A percentile compares a stretch with the other conserved stretches of the same genome.
These are phyloP conservation scores for Vitis hybrid DNA, from an alignment of 177 flowering plant species.

Conservation along the genomic window DNA sequence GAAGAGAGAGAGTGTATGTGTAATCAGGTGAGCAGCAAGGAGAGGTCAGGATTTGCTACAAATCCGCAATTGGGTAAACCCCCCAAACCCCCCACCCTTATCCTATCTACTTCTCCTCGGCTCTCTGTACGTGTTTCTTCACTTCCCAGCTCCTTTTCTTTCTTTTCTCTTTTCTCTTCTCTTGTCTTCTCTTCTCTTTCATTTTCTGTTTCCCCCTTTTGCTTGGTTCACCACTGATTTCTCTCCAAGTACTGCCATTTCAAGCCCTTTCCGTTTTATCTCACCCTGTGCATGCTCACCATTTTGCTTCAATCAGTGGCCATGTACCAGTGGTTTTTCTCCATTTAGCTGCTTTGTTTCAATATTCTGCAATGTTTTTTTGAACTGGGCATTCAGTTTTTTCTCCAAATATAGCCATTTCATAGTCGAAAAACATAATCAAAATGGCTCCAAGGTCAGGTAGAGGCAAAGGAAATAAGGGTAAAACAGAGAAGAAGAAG, in stretches of 20 bases:
- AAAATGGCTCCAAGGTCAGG: conserved; percentile 90
- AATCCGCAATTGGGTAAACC: conserved; percentile 31
- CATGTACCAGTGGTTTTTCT: background rate
- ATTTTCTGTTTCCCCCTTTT: background rate
- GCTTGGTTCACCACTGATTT: conserved; percentile 2
- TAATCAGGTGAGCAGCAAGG: conserved; percentile 37
- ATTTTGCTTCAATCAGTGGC: too few species aligned
- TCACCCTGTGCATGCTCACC: too few species aligned
- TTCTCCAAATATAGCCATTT: background rate
- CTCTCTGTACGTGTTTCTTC: background rate
- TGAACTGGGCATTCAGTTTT: conserved; percentile 8
- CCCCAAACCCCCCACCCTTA: conserved; percentile 41
- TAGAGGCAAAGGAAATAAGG: conserved; percentile 55
- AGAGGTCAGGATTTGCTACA: conserved; percentile 54
- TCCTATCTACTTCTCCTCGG: conserved; percentile 41
- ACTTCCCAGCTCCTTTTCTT: background rate
- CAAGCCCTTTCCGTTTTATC: background rate
- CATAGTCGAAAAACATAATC: background rate
- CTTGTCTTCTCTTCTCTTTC: background rate
- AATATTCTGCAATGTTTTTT: background rate
- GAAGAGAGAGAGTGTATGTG: conserved; percentile 21
- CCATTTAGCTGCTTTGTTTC: too few species aligned
- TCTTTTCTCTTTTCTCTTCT: conserved; percentile 10
- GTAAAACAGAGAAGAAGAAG: conserved; percentile 77
- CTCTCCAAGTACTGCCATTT: background rate